Percentiles rank a stretch among this genome's conserved stretches.
phyloP scores from a whole-genome alignment of 768 basidiomycete species.

The Panaeolus papilionaceus region DNA sequence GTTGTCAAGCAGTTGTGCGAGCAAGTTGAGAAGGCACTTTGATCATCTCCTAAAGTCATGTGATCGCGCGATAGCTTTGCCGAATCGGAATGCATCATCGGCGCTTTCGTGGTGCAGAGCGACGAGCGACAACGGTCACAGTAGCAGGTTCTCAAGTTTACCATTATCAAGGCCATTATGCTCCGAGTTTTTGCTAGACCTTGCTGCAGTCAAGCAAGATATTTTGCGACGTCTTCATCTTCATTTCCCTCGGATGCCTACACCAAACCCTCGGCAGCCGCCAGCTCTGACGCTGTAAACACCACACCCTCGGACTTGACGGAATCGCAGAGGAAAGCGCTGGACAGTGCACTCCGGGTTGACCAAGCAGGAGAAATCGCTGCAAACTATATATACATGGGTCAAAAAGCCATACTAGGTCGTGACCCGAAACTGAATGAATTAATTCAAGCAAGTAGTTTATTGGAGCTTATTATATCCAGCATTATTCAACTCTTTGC shows the following conservation, averaged over 20 bases:
- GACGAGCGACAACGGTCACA: neutral
- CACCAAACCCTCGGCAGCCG: conserved; percentile 39
- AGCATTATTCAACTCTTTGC: conserved; percentile 13
- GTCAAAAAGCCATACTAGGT: conserved; percentile 80
- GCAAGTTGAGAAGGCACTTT: conserved; percentile 13
- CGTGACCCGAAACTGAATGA: conserved; percentile 58
- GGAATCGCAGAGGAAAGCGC: conserved; percentile 48
- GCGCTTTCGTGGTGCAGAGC: neutral
- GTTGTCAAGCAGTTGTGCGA: conserved; percentile 19
- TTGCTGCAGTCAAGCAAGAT: conserved; percentile 12
- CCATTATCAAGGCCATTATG: neutral
- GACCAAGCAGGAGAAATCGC: conserved; percentile 97
- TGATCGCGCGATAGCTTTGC: conserved; percentile 12
- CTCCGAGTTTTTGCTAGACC: neutral
- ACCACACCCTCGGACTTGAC: conserved; percentile 65
- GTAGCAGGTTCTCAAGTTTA: neutral
- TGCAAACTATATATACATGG: conserved; percentile 94
- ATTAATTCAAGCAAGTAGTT: conserved; percentile 72
- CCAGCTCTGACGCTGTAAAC: conserved; percentile 44
- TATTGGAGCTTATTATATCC: neutral
- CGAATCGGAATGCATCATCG: conserved; percentile 14
- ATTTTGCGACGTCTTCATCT: conserved; percentile 18
- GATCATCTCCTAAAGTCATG: conserved; percentile 11
- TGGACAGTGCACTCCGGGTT: conserved; percentile 81
- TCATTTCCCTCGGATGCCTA: conserved; percentile 51